Evolutionary conservation across 768 basidiomycete genomes (phyloP).

Genomic region (Termitomyces sp.): DNA sequence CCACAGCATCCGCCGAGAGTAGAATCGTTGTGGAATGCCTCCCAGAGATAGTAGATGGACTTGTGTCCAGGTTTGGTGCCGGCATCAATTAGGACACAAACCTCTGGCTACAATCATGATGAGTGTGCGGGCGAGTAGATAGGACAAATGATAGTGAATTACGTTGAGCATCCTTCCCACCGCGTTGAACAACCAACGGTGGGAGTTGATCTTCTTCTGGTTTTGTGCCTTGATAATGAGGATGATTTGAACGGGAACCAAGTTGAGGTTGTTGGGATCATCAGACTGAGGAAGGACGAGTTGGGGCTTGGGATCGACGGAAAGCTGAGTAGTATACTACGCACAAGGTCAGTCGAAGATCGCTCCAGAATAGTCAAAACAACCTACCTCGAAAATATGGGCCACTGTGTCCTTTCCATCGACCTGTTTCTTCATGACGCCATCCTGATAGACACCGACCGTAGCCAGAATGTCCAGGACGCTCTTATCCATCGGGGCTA

Average conservation of each 20-base stretch:
- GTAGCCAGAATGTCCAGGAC: constrained; percentile 87
- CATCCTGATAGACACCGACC: constrained; percentile 90
- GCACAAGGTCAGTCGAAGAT: not conserved
- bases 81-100: constrained; percentile 90
- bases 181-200: constrained; percentile 95
- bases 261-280: constrained; percentile 88
- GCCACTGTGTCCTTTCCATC: constrained; percentile 88
- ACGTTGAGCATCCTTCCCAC: constrained; percentile 76
- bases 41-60: constrained; percentile 94
- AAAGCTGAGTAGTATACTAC: constrained; percentile 95
- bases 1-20: constrained; percentile 84
- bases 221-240: constrained; percentile 93
- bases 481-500: constrained; percentile 94
- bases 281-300: constrained; percentile 86
- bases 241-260: constrained; percentile 91
- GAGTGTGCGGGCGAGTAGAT: not conserved
- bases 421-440: constrained; percentile 90
- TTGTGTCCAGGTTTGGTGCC: constrained; percentile 97
- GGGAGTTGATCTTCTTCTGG: constrained; percentile 94
- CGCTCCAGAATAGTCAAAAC: not conserved
- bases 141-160: not conserved
- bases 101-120: constrained; percentile 60
- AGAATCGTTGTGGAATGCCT: constrained; percentile 79
- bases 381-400: constrained; percentile 86
- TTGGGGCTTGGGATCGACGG: constrained; percentile 86